phyloP scores from a whole-genome alignment of 805 yeast species.

The Ascoidea asiatica region DNA sequence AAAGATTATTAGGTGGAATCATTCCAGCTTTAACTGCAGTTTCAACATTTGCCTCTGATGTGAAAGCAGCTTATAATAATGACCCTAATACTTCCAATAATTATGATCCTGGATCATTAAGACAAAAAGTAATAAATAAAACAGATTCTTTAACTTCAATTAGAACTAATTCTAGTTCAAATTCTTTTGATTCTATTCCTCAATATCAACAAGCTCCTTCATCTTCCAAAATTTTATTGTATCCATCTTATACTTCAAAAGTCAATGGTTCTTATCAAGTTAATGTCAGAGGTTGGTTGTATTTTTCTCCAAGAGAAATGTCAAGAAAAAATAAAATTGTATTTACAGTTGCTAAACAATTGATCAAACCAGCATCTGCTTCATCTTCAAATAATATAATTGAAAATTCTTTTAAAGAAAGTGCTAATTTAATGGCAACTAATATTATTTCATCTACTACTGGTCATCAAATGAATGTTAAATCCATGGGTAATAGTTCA shows the following conservation, averaged over 20 bases:
- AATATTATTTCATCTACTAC: conserved; percentile 7
- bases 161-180: too few relatives aligned
- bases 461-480: conserved; percentile 5
- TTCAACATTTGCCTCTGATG: not conserved
- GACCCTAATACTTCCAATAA: conserved; percentile 1
- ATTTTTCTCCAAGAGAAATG: conserved; percentile 53
- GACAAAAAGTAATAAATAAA: too few relatives aligned
- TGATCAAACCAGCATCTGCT: conserved; percentile 28
- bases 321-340: conserved; percentile 60
- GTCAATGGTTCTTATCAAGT: conserved; percentile 29
- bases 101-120: too few relatives aligned
- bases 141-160: too few relatives aligned
- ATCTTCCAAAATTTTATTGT: conserved; percentile 47
- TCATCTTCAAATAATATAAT: conserved; percentile 5
- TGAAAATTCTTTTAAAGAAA: not conserved
- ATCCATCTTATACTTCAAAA: conserved; percentile 36
- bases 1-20: not conserved
- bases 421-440: conserved; percentile 3
- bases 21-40: too few relatives aligned
- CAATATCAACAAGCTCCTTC: conserved; percentile 33
- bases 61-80: conserved; percentile 15
- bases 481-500: conserved; percentile 5
- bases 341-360: conserved; percentile 53
- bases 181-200: too few relatives aligned
- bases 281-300: conserved; percentile 60